phyloP scores from a whole-genome alignment of 108 stramenopile genomes.

The Pseudonitzschia delicatissima region DNA sequence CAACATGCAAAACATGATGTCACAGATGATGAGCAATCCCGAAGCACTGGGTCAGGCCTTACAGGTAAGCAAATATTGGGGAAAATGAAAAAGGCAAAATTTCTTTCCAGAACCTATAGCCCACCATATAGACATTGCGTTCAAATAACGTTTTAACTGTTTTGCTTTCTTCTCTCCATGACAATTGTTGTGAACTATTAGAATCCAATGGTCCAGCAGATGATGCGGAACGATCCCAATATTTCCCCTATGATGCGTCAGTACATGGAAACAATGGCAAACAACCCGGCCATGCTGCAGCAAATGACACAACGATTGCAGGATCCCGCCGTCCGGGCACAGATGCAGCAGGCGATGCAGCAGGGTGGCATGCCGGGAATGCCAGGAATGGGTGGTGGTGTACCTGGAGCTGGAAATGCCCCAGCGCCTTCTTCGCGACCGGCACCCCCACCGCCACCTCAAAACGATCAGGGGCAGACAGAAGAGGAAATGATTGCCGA shows the following conservation, averaged over 20 bases:
- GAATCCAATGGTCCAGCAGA: conserved; percentile 82
- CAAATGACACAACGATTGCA: conserved; percentile 62
- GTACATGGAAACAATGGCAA: conserved; percentile 41
- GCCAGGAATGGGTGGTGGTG: background rate
- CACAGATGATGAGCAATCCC: conserved; percentile 63
- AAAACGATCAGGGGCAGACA: conserved; percentile 59
- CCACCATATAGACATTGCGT: too few species aligned
- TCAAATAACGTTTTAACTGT: background rate
- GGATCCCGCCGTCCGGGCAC: conserved; percentile 45
- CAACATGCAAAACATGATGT: conserved; percentile 38
- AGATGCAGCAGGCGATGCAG: conserved; percentile 48
- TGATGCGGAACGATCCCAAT: conserved; percentile 76
- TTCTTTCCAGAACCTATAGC: too few species aligned
- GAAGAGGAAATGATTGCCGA: conserved; percentile 93
- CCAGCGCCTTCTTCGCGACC: conserved; percentile 3
- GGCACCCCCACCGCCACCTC: background rate
- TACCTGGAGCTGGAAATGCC: background rate
- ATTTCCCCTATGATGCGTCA: conserved; percentile 66
- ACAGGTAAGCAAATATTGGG: conserved; percentile 47
- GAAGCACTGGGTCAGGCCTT: conserved; percentile 54
- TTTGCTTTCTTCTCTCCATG: background rate
- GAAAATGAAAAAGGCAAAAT: too few species aligned
- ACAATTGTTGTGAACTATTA: too few species aligned
- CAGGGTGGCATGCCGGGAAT: conserved; percentile 12
- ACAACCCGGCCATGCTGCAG: conserved; percentile 69